Evolutionary conservation across 192 early-diverging fungal genomes (phyloP), one percentile per base, ranked within the genome.

Genomic region (Kickxella alabastrina): DNA sequence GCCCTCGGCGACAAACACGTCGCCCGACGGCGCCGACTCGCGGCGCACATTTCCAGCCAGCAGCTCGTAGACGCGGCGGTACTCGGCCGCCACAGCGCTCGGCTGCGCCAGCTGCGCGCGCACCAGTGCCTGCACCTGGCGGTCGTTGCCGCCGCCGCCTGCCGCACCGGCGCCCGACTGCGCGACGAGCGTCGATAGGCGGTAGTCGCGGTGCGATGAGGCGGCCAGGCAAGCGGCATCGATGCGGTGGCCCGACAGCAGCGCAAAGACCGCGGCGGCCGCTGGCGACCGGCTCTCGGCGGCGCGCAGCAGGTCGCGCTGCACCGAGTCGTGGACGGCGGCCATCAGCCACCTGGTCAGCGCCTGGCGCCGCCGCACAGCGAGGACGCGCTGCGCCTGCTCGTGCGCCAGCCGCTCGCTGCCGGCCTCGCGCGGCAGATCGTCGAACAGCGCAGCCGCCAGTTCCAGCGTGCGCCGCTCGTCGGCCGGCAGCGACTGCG

Each of bases 121-220:
- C 2, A 62, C 24, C 19, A 74, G 64, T 49, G 39, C 54, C 28
- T 57, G 63, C 31, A 67, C 47, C 42, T 74, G 54, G 52, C 34
- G 10, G 54, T 62, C 44, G 38, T 57, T 76, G 52, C 82, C 83
- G 18, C 73, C 81, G 12, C 78, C 89, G 49, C 73, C 82, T 3
- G 87, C 57, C 0, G 37, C 59, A 23, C 72, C 72, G 1, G 43
- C 49, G 17, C 73, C 66, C 15, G 60, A 45, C 62, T 94, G 93
- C 6, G 87, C 57, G 21, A 97, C 43, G 24, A 93, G 65, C 6
- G 87, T 90, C 0, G 92, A 88, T 25, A 94, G 75, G 2, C 82
- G 79, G 49, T 84, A 83, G 62, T 93, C 80, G 17, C 78, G 62
- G 26, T 76, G 75, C 36, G 78, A 62, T 0, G 90, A 75, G 3